A percentile compares a stretch with the other conserved stretches of the same genome.
These are phyloP conservation scores for Diaporthe citrichinensis DNA, from an alignment of 2,329 filamentous ascomycete genomes.

Conservation along the genomic window DNA sequence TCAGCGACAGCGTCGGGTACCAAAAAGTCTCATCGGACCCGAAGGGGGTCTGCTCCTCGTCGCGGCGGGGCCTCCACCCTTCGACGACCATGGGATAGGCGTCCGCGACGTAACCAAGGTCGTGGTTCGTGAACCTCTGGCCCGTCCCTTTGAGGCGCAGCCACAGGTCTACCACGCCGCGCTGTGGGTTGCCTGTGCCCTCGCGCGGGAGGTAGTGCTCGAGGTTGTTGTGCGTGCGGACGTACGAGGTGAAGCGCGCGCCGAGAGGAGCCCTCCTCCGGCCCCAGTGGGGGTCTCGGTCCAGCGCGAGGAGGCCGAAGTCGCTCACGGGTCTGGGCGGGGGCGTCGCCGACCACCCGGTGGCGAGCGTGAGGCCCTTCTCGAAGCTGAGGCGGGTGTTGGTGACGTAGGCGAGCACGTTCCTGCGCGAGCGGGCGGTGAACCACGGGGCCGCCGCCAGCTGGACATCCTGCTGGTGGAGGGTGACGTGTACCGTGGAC, in stretches of 20 bases:
- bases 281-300: neutral
- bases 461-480: neutral
- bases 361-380: constrained; percentile 12
- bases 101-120: constrained; percentile 17
- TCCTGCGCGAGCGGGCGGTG: constrained; percentile 1
- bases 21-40: neutral
- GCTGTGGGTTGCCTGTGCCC: neutral
- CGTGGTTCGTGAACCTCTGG: neutral
- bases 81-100: constrained; percentile 21
- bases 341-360: neutral
- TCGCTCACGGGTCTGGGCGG: neutral
- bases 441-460: neutral
- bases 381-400: constrained; percentile 6
- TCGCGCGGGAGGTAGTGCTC: constrained; percentile 1
- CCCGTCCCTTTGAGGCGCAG: constrained; percentile 1
- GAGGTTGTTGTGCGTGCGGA: constrained; percentile 11
- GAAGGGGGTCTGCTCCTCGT: constrained; percentile 12
- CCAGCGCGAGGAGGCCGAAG: neutral
- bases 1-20: constrained; percentile 21
- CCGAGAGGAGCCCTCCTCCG: neutral
- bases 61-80: neutral
- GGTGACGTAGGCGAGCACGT: constrained; percentile 18
- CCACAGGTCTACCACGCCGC: constrained; percentile 11
- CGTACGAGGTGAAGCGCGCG: neutral
- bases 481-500: constrained; percentile 3